Evolutionary conservation across 1,284 basidiomycete genomes (phyloP).

Genomic region (Marasmius sp.): DNA sequence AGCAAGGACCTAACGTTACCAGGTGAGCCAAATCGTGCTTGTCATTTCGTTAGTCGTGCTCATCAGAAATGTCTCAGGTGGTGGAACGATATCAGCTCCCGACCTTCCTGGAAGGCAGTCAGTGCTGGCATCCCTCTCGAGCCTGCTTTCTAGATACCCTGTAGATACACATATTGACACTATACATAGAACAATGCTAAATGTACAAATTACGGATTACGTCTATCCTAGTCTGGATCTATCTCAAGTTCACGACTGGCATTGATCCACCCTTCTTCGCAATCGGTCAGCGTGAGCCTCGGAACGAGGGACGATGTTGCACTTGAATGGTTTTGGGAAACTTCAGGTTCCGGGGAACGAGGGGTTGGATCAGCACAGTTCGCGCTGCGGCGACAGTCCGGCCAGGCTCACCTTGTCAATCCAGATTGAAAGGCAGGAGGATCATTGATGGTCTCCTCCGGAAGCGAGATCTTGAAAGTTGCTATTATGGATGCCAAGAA

Average conservation of each 20-base stretch:
- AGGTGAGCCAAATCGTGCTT: neutral
- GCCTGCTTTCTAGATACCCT: neutral
- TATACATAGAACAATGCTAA: neutral
- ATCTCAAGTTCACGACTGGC: neutral
- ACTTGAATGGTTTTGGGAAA: neutral
- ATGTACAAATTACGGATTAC: neutral
- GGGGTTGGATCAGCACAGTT: neutral
- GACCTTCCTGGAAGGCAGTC: constrained; percentile 24
- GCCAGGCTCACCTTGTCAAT: neutral
- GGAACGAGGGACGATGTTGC: neutral
- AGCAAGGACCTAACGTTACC: constrained; percentile 16
- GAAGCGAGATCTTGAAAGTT: constrained; percentile 3
- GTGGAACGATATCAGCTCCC: constrained; percentile 26
- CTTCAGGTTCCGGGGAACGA: neutral
- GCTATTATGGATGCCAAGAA: constrained; percentile 1
- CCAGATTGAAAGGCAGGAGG: neutral
- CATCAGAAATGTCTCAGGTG: constrained; percentile 18
- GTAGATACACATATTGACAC: neutral
- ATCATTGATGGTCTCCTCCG: neutral
- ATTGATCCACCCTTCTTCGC: neutral
- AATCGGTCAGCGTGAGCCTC: neutral
- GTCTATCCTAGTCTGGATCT: no score
- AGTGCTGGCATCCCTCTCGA: constrained; percentile 15
- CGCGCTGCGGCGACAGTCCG: neutral
- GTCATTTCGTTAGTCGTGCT: neutral